Conservation (phyloP, 495 filamentous ascomycete genomes). For the Lophiostoma macrostomum region DNA sequence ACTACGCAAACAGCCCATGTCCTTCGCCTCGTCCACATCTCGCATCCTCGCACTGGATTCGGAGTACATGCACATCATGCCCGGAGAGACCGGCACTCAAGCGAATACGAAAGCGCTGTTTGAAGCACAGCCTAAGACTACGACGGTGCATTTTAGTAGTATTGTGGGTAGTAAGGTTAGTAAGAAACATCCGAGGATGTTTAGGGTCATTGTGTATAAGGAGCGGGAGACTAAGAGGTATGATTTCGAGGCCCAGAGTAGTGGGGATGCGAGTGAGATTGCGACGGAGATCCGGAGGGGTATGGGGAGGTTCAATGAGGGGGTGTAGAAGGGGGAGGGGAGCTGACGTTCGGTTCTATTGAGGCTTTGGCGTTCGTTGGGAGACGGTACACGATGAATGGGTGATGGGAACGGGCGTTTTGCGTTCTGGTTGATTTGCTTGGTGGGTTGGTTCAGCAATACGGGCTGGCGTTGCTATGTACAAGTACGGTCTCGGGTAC, state of each 20-base stretch:
- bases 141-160: constrained; percentile 86
- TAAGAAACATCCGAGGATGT: constrained; percentile 83
- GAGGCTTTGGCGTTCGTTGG: no score
- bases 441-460: no score
- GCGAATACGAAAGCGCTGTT: constrained; percentile 43
- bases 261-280: constrained; percentile 80
- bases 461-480: no score
- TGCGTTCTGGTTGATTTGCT: no score
- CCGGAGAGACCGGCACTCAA: constrained; percentile 49
- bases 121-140: constrained; percentile 62
- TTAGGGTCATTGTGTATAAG: constrained; percentile 79
- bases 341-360: neutral
- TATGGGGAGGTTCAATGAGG: constrained; percentile 29
- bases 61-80: constrained; percentile 94
- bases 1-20: constrained; percentile 90
- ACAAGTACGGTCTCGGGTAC: no score
- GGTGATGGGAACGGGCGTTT: no score
- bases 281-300: constrained; percentile 82
- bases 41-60: constrained; percentile 86
- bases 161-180: constrained; percentile 93
- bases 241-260: constrained; percentile 86
- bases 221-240: constrained; percentile 89
- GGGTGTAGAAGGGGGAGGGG: neutral
- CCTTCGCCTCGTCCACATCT: constrained; percentile 80
- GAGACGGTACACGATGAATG: no score